Percentiles rank a stretch among this genome's conserved stretches.
phyloP scores from a whole-genome alignment of 371 early-diverging fungal species.

The Mucor racemosus region DNA sequence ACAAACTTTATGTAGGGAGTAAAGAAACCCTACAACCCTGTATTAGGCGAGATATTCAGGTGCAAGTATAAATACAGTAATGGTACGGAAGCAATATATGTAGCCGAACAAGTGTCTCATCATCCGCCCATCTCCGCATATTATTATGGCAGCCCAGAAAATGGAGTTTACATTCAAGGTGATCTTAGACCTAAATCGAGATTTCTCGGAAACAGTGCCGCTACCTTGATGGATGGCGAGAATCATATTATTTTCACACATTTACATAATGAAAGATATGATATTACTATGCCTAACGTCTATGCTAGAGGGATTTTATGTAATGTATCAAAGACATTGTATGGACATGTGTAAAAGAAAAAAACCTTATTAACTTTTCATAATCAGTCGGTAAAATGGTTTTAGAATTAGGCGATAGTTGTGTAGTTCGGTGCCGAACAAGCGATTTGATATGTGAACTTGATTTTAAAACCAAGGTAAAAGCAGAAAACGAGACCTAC shows the following conservation, averaged over 20 bases:
- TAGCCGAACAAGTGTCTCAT: constrained; percentile 94
- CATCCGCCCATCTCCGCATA: constrained; percentile 94
- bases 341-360: too few relatives aligned
- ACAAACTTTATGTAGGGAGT: constrained; percentile 20
- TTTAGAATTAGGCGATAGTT: constrained; percentile 87
- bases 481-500: neutral
- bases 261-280: constrained; percentile 75
- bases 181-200: constrained; percentile 86
- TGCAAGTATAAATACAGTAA: constrained; percentile 75
- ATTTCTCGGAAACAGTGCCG: constrained; percentile 92
- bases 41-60: constrained; percentile 91
- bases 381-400: constrained; percentile 82
- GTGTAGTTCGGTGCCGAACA: constrained; percentile 73
- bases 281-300: constrained; percentile 72
- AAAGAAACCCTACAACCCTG: constrained; percentile 73
- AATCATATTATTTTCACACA: constrained; percentile 69
- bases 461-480: constrained; percentile 92
- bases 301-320: constrained; percentile 34
- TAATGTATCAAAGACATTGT: constrained; percentile 8
- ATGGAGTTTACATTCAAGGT: constrained; percentile 78
- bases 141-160: constrained; percentile 83
- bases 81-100: constrained; percentile 75
- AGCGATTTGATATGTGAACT: constrained; percentile 79
- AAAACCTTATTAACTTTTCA: neutral
- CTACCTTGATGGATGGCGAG: constrained; percentile 89